Conservation (phyloP, 352 stramenopile species). For the Phytophthora brassicae region DNA sequence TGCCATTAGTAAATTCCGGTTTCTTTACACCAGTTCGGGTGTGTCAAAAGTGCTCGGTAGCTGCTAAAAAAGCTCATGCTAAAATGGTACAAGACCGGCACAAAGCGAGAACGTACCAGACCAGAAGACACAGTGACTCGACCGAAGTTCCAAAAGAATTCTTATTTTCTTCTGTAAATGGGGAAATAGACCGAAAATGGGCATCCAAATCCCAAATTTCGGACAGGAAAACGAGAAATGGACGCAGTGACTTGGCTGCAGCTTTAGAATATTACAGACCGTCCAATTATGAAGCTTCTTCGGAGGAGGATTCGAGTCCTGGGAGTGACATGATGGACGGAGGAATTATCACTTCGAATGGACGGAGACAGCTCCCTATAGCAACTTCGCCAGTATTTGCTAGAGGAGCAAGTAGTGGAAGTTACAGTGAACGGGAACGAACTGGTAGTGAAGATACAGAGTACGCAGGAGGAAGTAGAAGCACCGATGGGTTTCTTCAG, state of each 20-base stretch:
- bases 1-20: conserved; percentile 66
- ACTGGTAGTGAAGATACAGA: conserved; percentile 33
- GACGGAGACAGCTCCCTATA: conserved; percentile 13
- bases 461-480: conserved; percentile 18
- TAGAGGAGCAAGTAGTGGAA: conserved; percentile 10
- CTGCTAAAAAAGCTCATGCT: conserved; percentile 67
- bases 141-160: conserved; percentile 13
- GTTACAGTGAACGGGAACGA: conserved; percentile 24
- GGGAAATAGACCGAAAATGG: conserved; percentile 8
- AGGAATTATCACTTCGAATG: conserved; percentile 37
- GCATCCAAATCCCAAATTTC: conserved; percentile 12
- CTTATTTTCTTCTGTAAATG: conserved; percentile 20
- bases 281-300: conserved; percentile 6
- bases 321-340: conserved; percentile 23
- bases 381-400: conserved; percentile 6
- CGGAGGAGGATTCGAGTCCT: background rate
- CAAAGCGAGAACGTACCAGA: conserved; percentile 26
- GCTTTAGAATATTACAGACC: conserved; percentile 9
- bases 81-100: conserved; percentile 68
- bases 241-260: conserved; percentile 10
- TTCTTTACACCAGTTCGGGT: conserved; percentile 77
- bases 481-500: conserved; percentile 36
- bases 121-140: conserved; percentile 36
- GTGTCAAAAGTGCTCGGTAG: conserved; percentile 78
- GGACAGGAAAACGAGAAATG: conserved; percentile 3